A percentile compares a stretch with the other conserved stretches of the same genome.
phyloP scores from a whole-genome alignment of 2,329 filamentous ascomycete species.

The Didymellaceae sp. region DNA sequence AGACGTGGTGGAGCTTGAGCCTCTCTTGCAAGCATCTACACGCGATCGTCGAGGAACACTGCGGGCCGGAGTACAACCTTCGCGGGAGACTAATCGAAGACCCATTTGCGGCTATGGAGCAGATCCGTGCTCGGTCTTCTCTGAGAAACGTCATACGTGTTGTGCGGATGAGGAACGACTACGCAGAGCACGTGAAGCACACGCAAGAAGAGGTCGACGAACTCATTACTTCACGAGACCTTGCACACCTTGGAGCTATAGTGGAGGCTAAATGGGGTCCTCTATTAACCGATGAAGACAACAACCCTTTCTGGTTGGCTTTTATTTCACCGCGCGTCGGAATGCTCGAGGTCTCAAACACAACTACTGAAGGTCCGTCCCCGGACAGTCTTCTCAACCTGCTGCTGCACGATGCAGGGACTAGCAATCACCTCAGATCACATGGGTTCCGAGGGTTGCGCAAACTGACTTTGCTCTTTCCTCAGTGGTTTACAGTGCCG shows the following conservation, averaged over 20 bases:
- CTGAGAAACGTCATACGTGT: background rate
- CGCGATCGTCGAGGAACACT: background rate
- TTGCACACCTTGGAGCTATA: background rate
- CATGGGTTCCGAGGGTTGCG: too few species aligned
- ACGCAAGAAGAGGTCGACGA: background rate
- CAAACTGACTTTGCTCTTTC: too few species aligned
- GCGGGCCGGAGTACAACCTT: slow-evolving; percentile 8
- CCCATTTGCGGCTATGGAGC: background rate
- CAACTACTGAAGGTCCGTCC: background rate
- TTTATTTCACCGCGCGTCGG: background rate
- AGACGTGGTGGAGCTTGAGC: background rate
- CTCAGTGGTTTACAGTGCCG: too few species aligned
- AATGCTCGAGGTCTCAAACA: background rate
- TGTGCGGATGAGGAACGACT: background rate
- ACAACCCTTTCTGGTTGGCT: too few species aligned
- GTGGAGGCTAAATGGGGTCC: too few species aligned
- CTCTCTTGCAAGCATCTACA: slow-evolving; percentile 4
- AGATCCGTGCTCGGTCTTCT: background rate
- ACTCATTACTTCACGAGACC: background rate
- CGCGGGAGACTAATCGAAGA: background rate
- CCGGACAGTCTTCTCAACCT: too few species aligned
- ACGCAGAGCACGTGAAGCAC: background rate
- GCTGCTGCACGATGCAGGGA: too few species aligned
- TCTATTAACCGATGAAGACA: too few species aligned
- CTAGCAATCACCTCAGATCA: too few species aligned